phyloP scores from a whole-genome alignment of 345 rosid species.

The Trapa incisa region DNA sequence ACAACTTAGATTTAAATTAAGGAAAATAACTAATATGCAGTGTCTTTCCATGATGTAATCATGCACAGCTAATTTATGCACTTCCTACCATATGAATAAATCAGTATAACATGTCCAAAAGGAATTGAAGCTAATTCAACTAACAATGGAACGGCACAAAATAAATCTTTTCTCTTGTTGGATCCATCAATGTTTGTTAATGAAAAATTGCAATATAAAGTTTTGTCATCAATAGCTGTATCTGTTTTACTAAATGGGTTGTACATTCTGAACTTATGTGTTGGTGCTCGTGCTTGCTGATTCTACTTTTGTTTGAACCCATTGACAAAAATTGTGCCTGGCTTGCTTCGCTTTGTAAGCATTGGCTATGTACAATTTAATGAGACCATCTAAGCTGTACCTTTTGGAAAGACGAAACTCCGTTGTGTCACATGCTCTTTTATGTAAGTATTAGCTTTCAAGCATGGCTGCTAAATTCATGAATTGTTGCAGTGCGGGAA shows the following conservation, averaged over 20 bases:
- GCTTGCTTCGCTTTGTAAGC: background rate
- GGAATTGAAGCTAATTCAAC: background rate
- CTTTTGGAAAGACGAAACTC: background rate
- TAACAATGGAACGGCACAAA: background rate
- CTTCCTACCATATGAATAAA: background rate
- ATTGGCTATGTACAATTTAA: background rate
- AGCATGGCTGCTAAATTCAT: slow-evolving; percentile 14
- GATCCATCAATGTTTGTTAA: background rate
- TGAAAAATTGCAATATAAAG: background rate
- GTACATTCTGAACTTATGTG: background rate
- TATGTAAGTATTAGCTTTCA: background rate
- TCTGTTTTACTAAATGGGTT: background rate
- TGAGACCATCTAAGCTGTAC: background rate
- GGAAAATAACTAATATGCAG: background rate
- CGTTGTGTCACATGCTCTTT: background rate
- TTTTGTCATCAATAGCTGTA: background rate
- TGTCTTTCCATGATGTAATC: background rate
- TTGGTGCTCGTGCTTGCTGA: background rate
- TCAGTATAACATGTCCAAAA: background rate
- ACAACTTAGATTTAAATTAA: background rate
- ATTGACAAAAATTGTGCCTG: background rate
- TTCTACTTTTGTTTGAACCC: background rate
- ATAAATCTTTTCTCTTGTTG: background rate
- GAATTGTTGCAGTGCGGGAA: slow-evolving; percentile 67
- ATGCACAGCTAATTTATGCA: background rate